Evolutionary conservation across 805 yeast genomes (phyloP).

Genomic region (Saccharomycodes ludwigii): DNA sequence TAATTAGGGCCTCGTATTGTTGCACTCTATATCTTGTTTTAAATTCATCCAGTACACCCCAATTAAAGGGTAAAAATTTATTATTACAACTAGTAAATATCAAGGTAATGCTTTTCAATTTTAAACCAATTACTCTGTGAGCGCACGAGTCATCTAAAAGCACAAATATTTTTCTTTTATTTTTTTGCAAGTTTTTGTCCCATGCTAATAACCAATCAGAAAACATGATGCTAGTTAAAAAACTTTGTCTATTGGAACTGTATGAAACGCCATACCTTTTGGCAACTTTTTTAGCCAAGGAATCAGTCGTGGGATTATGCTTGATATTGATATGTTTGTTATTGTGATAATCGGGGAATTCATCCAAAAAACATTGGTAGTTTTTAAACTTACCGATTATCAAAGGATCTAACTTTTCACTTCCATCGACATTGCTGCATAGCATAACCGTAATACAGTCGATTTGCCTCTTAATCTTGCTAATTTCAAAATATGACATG

Average conservation of each 20-base stretch:
- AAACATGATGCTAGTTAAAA: conserved; percentile 52
- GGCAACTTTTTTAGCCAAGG: conserved; percentile 32
- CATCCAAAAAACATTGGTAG: conserved; percentile 28
- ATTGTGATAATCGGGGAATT: conserved; percentile 16
- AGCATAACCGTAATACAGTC: conserved; percentile 44
- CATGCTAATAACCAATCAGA: conserved; percentile 49
- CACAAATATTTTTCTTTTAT: conserved; percentile 39
- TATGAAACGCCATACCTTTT: conserved; percentile 40
- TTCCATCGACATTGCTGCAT: conserved; percentile 50
- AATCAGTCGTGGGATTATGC: neutral
- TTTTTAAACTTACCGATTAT: conserved; percentile 48
- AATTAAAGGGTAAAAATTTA: conserved; percentile 45
- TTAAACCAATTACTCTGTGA: conserved; percentile 44
- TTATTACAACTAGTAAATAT: conserved; percentile 28
- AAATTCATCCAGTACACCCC: conserved; percentile 54
- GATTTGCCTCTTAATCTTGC: conserved; percentile 23
- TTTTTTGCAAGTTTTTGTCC: conserved; percentile 39
- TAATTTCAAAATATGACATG: conserved; percentile 34
- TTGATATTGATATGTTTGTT: neutral
- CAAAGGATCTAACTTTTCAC: conserved; percentile 48
- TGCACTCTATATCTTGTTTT: conserved; percentile 44
- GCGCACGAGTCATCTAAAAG: conserved; percentile 51
- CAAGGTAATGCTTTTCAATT: conserved; percentile 30
- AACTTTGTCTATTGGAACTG: conserved; percentile 47
- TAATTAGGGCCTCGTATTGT: conserved; percentile 33